Percentiles rank a stretch among this genome's conserved stretches.
These are phyloP conservation scores for Rhinocladiella similis DNA, from an alignment of 2,329 filamentous ascomycete genomes.

Conservation along the genomic window DNA sequence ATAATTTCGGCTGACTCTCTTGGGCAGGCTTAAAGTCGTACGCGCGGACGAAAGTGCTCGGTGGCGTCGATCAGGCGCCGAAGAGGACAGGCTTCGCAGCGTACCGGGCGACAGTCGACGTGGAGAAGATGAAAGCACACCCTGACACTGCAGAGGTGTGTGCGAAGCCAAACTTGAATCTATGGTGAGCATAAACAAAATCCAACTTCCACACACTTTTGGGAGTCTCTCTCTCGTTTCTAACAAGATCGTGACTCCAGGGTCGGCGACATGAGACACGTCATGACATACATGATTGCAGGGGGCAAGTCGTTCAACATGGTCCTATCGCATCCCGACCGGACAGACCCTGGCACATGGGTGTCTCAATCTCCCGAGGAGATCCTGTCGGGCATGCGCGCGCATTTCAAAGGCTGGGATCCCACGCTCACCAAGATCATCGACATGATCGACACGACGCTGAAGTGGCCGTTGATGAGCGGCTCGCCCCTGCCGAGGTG, in stretches of 20 bases:
- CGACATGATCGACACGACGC: constrained; percentile 35
- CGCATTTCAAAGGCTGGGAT: constrained; percentile 24
- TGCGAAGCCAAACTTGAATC: constrained; percentile 17
- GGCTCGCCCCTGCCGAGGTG: constrained; percentile 33
- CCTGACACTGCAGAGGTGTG: constrained; percentile 20
- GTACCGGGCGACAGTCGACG: constrained; percentile 25
- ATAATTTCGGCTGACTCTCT: background rate
- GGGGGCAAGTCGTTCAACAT: constrained; percentile 47
- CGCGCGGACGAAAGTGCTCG: constrained; percentile 19
- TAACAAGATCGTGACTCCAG: background rate
- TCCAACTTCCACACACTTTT: background rate
- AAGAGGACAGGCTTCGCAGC: constrained; percentile 23
- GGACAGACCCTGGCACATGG: constrained; percentile 36
- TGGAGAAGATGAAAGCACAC: constrained; percentile 21
- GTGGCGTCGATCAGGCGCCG: constrained; percentile 23
- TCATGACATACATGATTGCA: constrained; percentile 35
- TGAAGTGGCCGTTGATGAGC: constrained; percentile 37
- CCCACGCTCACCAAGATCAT: constrained; percentile 39
- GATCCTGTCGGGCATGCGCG: constrained; percentile 35
- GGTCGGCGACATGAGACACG: constrained; percentile 33
- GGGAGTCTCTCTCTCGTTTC: background rate
- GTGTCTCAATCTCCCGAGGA: constrained; percentile 28
- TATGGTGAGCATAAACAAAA: constrained; percentile 30
- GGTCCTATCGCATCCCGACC: constrained; percentile 47
- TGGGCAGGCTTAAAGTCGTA: constrained; percentile 26